These are phyloP conservation scores for Isatis lusitanica DNA, from an alignment of 441 rosid species.

Conservation along the genomic window DNA sequence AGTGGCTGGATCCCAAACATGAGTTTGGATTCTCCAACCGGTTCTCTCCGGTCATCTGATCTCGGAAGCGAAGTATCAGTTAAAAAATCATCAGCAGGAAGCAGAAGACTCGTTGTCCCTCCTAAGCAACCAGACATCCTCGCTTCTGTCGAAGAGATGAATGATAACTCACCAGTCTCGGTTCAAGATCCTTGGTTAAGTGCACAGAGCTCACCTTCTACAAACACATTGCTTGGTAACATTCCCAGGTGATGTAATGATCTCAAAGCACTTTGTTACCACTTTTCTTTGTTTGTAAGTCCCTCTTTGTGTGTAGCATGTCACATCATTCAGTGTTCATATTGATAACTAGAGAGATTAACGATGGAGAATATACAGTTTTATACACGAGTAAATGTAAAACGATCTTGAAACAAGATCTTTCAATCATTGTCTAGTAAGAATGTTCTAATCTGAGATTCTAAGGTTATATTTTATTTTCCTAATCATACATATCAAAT, in stretches of 20 bases:
- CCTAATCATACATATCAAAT: not conserved
- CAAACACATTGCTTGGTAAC: constrained; percentile 71
- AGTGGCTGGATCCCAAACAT: constrained; percentile 46
- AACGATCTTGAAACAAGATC: constrained; percentile 34
- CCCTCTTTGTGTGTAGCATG: constrained; percentile 16
- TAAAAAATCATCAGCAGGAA: constrained; percentile 41
- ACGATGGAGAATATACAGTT: not conserved
- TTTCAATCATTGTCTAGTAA: constrained; percentile 2
- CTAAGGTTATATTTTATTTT: not conserved
- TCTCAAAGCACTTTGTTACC: constrained; percentile 1
- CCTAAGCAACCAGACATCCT: constrained; percentile 42
- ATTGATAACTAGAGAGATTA: constrained; percentile 25
- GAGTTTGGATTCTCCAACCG: constrained; percentile 52
- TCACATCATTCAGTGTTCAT: constrained; percentile 18
- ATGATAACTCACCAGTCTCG: constrained; percentile 73
- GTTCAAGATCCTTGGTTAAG: constrained; percentile 89
- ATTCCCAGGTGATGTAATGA: constrained; percentile 44
- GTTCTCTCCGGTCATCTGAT: constrained; percentile 51
- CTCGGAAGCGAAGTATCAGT: constrained; percentile 34
- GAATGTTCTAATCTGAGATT: not conserved
- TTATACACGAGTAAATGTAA: constrained; percentile 11
- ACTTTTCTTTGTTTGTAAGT: constrained; percentile 20
- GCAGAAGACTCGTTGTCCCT: constrained; percentile 49
- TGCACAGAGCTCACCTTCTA: constrained; percentile 88
- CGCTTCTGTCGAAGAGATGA: constrained; percentile 48